phyloP scores from a whole-genome alignment of 345 rosid genomes.

The Eucalyptus melliodora region DNA sequence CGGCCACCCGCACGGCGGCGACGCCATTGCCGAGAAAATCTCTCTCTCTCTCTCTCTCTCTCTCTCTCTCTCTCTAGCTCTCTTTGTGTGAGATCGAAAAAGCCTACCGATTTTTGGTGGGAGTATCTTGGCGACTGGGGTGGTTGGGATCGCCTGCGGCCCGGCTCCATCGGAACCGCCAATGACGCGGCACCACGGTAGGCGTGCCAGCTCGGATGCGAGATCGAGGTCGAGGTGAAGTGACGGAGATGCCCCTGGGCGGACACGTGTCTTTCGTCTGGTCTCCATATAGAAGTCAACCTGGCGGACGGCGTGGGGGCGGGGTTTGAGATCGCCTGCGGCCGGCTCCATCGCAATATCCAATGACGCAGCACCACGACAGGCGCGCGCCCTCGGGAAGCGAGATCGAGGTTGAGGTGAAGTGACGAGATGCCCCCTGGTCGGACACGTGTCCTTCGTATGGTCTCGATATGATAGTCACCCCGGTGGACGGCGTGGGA shows the following conservation, averaged over 20 bases:
- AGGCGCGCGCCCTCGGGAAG: background rate
- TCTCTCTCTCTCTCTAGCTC: background rate
- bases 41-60: background rate
- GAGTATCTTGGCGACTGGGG: background rate
- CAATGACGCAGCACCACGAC: background rate
- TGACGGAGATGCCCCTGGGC: background rate
- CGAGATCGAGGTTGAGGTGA: background rate
- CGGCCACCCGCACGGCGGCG: background rate
- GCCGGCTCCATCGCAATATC: background rate
- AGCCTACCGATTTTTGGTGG: background rate
- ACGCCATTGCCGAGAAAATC: background rate
- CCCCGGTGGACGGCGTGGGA: background rate
- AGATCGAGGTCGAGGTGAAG: background rate
- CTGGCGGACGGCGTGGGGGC: background rate
- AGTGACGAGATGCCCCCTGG: background rate
- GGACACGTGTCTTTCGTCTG: background rate
- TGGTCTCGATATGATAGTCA: background rate
- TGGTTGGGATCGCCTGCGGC: background rate
- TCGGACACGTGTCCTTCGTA: background rate
- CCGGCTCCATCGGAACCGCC: background rate
- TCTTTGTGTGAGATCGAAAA: background rate
- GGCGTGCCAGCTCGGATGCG: background rate
- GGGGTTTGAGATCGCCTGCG: background rate
- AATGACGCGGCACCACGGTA: background rate
- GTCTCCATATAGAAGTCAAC: background rate